Percentiles rank a stretch among this genome's conserved stretches.
Evolutionary conservation across 768 basidiomycete genomes (phyloP).

Genomic region (Lactifluus piperatus): DNA sequence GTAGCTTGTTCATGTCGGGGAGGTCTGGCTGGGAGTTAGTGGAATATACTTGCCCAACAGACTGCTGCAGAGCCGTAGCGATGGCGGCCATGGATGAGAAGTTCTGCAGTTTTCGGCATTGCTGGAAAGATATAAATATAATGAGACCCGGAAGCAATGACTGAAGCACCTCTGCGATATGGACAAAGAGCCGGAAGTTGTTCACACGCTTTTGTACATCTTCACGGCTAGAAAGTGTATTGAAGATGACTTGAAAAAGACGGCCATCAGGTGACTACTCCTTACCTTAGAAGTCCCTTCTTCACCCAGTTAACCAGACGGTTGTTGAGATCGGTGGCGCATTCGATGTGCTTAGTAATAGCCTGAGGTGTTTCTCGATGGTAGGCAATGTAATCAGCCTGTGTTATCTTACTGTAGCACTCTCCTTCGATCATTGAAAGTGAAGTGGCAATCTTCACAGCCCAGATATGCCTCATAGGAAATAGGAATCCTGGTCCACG

Average conservation of each 20-base stretch:
- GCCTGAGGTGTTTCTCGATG: conserved; percentile 26
- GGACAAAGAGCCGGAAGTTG: conserved; percentile 38
- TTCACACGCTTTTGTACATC: conserved; percentile 30
- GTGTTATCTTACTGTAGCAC: conserved; percentile 30
- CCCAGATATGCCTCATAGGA: conserved; percentile 29
- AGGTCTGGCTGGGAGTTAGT: conserved; percentile 29
- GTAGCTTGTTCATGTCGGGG: conserved; percentile 17
- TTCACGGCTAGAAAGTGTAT: conserved; percentile 29
- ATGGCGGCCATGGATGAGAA: conserved; percentile 38
- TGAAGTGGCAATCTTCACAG: conserved; percentile 35
- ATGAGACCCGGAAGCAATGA: background rate
- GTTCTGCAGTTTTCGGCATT: conserved; percentile 37
- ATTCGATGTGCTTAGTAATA: conserved; percentile 28
- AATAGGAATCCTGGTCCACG: background rate
- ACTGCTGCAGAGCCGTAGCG: conserved; percentile 34
- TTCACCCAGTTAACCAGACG: conserved; percentile 27
- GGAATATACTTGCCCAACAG: conserved; percentile 32
- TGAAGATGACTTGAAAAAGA: too few species aligned
- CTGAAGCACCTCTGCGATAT: conserved; percentile 32
- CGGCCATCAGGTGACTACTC: conserved; percentile 25
- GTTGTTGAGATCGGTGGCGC: conserved; percentile 31
- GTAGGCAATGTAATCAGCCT: conserved; percentile 37
- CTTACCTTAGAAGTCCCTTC: conserved; percentile 17
- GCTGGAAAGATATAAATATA: conserved; percentile 23
- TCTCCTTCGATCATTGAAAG: conserved; percentile 39